Evolutionary conservation across 2,329 filamentous ascomycete genomes (phyloP).

Genomic region (Fusarium sambucinum): DNA sequence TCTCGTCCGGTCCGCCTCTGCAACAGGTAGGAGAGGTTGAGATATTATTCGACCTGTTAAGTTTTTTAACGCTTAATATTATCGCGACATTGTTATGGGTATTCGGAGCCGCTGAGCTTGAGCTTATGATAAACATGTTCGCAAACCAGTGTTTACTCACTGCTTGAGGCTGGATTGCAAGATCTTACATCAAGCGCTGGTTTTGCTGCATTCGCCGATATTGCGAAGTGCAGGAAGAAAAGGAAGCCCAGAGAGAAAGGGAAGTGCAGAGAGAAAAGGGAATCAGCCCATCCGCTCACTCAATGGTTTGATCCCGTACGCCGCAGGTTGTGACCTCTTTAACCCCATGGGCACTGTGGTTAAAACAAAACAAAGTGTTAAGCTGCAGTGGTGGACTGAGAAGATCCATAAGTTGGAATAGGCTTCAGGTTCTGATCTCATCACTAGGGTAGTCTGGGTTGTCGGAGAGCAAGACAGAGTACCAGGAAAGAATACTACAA

Average conservation of each 20-base stretch:
- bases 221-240: no score
- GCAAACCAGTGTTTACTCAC: no score
- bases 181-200: background rate
- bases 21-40: constrained; percentile 9
- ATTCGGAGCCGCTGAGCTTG: no score
- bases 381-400: background rate
- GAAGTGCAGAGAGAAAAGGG: background rate
- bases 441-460: background rate
- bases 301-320: background rate
- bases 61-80: no score
- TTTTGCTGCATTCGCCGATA: background rate
- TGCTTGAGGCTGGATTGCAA: no score
- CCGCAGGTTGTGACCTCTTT: background rate
- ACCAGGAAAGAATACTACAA: background rate
- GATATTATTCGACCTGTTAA: background rate
- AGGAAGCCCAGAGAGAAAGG: no score
- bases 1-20: constrained; percentile 11
- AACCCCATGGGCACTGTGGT: background rate
- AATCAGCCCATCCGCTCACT: background rate
- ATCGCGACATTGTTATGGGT: no score
- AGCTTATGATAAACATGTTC: no score
- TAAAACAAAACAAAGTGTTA: background rate
- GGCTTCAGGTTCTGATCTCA: background rate
- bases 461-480: background rate
- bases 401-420: background rate